These are phyloP conservation scores for Blastobotrys serpentis DNA, from an alignment of 1,139 yeast genomes.

Conservation along the genomic window DNA sequence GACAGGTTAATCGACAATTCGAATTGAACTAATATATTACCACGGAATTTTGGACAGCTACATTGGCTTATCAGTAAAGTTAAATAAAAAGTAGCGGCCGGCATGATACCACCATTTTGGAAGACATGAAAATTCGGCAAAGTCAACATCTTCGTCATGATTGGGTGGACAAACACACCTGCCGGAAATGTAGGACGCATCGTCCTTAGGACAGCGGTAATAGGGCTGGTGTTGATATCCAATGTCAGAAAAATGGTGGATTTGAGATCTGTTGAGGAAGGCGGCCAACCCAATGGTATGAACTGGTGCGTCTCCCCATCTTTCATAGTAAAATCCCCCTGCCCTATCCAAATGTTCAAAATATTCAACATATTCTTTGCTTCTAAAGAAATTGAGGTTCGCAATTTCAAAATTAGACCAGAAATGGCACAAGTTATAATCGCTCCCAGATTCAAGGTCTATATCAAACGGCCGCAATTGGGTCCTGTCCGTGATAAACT, in stretches of 20 bases:
- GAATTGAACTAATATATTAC: slow-evolving; percentile 1
- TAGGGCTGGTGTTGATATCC: slow-evolving; percentile 88
- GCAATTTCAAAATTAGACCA: slow-evolving; percentile 96
- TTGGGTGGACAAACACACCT: slow-evolving; percentile 63
- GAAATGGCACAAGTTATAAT: slow-evolving; percentile 88
- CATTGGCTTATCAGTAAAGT: slow-evolving; percentile 25
- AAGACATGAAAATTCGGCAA: slow-evolving; percentile 66
- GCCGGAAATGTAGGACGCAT: slow-evolving; percentile 48
- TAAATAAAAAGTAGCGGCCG: slow-evolving; percentile 36
- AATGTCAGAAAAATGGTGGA: slow-evolving; percentile 87
- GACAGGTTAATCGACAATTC: neutral
- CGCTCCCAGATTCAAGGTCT: slow-evolving; percentile 41
- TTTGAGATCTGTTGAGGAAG: slow-evolving; percentile 61
- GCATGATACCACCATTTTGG: slow-evolving; percentile 79
- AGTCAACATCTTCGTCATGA: slow-evolving; percentile 54
- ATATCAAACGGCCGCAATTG: slow-evolving; percentile 40
- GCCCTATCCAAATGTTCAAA: slow-evolving; percentile 66
- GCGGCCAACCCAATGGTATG: slow-evolving; percentile 76
- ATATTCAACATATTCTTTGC: slow-evolving; percentile 64
- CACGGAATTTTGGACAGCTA: too few relatives aligned
- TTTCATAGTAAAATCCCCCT: slow-evolving; percentile 80
- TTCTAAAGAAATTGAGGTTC: slow-evolving; percentile 72
- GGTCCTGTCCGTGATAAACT: slow-evolving; percentile 63
- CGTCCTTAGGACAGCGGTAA: slow-evolving; percentile 68
- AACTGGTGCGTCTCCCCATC: slow-evolving; percentile 99